Evolutionary conservation across 495 filamentous ascomycete species (phyloP).

Genomic region (Daldinia grandis): DNA sequence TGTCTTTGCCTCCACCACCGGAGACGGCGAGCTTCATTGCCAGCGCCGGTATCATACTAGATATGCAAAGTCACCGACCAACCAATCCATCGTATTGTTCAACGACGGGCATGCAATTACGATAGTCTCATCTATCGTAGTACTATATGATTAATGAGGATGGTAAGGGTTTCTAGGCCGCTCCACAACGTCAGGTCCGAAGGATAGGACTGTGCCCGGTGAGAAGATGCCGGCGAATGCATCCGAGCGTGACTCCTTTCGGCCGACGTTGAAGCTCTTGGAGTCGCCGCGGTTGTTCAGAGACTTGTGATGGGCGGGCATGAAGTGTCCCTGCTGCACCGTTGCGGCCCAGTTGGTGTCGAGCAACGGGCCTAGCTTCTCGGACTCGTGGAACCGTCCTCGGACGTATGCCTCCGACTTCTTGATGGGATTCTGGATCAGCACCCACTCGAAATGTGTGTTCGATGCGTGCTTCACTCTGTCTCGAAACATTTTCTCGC

Average conservation of each 20-base stretch:
- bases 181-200: slow-evolving; percentile 23
- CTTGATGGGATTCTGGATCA: slow-evolving; percentile 23
- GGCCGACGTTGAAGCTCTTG: slow-evolving; percentile 22
- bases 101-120: neutral
- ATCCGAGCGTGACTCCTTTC: slow-evolving; percentile 24
- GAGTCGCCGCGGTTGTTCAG: slow-evolving; percentile 53
- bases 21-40: neutral
- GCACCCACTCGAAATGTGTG: slow-evolving; percentile 47
- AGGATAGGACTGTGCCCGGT: neutral
- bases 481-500: slow-evolving; percentile 49
- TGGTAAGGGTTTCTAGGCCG: neutral
- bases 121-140: neutral
- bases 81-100: neutral
- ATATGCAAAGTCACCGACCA: neutral
- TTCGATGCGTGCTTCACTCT: slow-evolving; percentile 39
- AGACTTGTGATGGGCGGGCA: slow-evolving; percentile 48
- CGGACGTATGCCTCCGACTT: slow-evolving; percentile 45
- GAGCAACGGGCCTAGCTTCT: slow-evolving; percentile 49
- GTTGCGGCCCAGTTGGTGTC: slow-evolving; percentile 40
- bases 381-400: slow-evolving; percentile 57
- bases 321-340: slow-evolving; percentile 38
- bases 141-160: neutral
- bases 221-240: slow-evolving; percentile 32
- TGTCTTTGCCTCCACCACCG: neutral
- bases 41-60: neutral